Percentiles rank a stretch among this genome's conserved stretches.
These are phyloP conservation scores for Groenewaldozyma sp. DNA, from an alignment of 1,139 yeast species.

Conservation along the genomic window DNA sequence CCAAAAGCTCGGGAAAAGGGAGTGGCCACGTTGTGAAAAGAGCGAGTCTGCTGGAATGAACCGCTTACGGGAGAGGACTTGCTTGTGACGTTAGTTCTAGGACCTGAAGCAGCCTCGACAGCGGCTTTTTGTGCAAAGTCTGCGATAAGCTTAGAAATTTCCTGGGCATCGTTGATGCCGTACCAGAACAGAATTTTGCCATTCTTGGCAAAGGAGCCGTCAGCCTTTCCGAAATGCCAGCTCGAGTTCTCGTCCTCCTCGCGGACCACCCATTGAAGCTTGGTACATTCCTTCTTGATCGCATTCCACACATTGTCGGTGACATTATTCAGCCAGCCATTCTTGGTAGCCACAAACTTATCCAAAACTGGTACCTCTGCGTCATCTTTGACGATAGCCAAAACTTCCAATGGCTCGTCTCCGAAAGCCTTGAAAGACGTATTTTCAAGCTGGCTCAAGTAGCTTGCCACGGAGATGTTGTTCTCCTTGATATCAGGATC, in stretches of 20 bases:
- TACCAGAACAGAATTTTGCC: constrained; percentile 94
- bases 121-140: constrained; percentile 36
- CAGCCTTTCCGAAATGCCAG: constrained; percentile 89
- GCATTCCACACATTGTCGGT: constrained; percentile 89
- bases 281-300: constrained; percentile 60
- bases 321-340: constrained; percentile 96
- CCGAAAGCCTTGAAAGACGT: constrained; percentile 69
- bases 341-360: constrained; percentile 76
- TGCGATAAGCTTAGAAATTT: constrained; percentile 56
- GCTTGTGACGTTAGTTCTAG: constrained; percentile 33
- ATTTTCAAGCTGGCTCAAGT: constrained; percentile 61
- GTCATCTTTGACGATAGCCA: constrained; percentile 63
- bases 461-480: constrained; percentile 68
- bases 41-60: constrained; percentile 16
- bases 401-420: constrained; percentile 91
- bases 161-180: constrained; percentile 60
- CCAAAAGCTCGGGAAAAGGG: constrained; percentile 6
- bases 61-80: constrained; percentile 16
- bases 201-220: constrained; percentile 84
- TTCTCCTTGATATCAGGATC: constrained; percentile 70
- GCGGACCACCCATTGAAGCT: constrained; percentile 79
- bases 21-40: constrained; percentile 27
- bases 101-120: constrained; percentile 12
- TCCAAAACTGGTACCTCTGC: constrained; percentile 61
- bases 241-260: constrained; percentile 87